Evolutionary conservation across 306 rosid genomes (phyloP).

Genomic region (Malus orientalis): DNA sequence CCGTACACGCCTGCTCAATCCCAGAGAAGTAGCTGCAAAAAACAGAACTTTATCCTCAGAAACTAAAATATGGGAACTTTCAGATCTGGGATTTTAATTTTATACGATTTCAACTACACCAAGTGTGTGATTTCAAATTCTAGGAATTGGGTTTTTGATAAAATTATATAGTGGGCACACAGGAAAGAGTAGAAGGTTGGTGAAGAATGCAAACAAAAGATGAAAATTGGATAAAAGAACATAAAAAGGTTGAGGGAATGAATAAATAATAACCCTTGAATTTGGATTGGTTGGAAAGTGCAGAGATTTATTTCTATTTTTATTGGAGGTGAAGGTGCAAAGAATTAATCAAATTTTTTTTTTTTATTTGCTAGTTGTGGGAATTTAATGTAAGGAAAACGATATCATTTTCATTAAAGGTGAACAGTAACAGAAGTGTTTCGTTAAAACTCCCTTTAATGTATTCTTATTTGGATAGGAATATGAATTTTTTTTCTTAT

Average conservation of each 20-base stretch:
- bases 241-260: background rate
- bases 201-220: constrained; percentile 24
- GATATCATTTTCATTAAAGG: fast-evolving
- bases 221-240: background rate
- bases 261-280: background rate
- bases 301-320: background rate
- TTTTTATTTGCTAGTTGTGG: background rate
- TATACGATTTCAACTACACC: constrained; percentile 19
- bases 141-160: background rate
- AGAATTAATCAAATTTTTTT: background rate
- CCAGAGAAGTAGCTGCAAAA: constrained; percentile 17
- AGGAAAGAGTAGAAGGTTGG: constrained; percentile 21
- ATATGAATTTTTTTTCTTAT: too few relatives aligned
- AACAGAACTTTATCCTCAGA: constrained; percentile 5
- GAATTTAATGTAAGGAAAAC: too few relatives aligned
- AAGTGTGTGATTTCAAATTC: background rate
- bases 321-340: background rate
- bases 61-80: constrained; percentile 5
- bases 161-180: background rate
- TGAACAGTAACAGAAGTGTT: too few relatives aligned
- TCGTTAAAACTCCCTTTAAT: too few relatives aligned
- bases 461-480: too few relatives aligned
- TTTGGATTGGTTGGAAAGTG: background rate
- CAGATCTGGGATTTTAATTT: constrained; percentile 13
- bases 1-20: constrained; percentile 7